Percentiles rank a stretch among this genome's conserved stretches.
These are phyloP conservation scores for Linaria vulgaris DNA, from an alignment of 257 asterid species.

Conservation along the genomic window DNA sequence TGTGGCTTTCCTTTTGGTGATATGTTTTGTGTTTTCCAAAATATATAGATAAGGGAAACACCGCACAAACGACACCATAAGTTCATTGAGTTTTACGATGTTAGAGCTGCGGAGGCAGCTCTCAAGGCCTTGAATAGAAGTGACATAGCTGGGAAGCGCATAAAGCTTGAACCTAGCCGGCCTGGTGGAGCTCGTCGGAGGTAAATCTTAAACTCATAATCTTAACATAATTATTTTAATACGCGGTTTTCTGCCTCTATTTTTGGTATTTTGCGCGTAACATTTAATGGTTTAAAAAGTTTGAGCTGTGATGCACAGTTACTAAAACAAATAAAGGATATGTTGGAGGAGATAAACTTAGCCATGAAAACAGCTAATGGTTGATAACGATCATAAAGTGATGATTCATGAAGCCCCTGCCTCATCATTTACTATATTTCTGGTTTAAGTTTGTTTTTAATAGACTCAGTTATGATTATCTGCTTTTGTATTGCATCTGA, in stretches of 20 bases:
- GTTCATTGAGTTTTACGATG: conserved; percentile 93
- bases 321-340: too few relatives aligned
- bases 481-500: not conserved
- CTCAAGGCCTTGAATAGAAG: conserved; percentile 84
- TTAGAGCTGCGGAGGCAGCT: conserved; percentile 96
- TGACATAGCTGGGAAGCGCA: conserved; percentile 91
- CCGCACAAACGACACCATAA: conserved; percentile 94
- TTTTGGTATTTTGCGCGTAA: too few relatives aligned
- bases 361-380: too few relatives aligned
- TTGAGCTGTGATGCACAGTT: too few relatives aligned
- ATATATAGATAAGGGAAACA: conserved; percentile 84
- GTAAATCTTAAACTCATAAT: conserved; percentile 38
- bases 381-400: not conserved
- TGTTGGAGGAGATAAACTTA: too few relatives aligned
- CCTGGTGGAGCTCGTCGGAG: conserved; percentile 97
- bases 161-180: conserved; percentile 94
- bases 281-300: too few relatives aligned
- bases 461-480: not conserved
- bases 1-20: conserved; percentile 13
- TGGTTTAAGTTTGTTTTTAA: not conserved
- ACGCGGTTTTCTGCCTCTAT: not conserved
- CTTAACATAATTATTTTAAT: conserved; percentile 1
- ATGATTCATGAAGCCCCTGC: not conserved
- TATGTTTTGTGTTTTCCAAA: conserved; percentile 26
- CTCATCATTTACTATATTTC: not conserved